Evolutionary conservation across 2,329 filamentous ascomycete species (phyloP).

Genomic region (Sclerotinia borealis): DNA sequence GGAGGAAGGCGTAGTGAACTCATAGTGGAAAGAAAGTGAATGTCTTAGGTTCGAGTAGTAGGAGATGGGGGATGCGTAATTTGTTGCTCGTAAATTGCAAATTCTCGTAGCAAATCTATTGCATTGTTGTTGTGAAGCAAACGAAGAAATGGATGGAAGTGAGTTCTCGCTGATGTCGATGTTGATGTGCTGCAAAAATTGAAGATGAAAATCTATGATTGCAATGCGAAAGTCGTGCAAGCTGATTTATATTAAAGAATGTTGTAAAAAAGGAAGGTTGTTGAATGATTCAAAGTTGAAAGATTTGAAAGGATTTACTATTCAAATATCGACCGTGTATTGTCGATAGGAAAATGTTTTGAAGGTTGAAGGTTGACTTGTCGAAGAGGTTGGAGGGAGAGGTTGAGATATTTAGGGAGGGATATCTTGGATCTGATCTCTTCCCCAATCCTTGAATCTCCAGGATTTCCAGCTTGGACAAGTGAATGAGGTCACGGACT

Average conservation of each 20-base stretch:
- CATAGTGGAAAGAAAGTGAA: constrained; percentile 14
- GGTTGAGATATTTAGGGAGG: background rate
- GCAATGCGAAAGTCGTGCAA: background rate
- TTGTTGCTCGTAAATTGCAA: constrained; percentile 11
- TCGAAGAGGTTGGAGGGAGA: background rate
- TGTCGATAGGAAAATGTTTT: background rate
- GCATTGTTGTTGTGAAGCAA: constrained; percentile 10
- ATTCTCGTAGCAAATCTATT: constrained; percentile 8
- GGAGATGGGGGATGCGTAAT: background rate
- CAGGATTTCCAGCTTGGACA: background rate
- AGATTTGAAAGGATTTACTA: background rate
- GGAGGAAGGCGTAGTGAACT: constrained; percentile 22
- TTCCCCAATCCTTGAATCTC: constrained; percentile 1
- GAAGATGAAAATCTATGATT: background rate
- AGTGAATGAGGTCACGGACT: constrained; percentile 9
- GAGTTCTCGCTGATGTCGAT: background rate
- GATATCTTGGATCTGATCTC: background rate
- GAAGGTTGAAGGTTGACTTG: background rate
- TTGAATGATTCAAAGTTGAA: background rate
- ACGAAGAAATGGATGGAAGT: background rate
- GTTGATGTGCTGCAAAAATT: background rate
- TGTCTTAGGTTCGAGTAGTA: background rate
- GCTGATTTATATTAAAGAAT: constrained; percentile 5
- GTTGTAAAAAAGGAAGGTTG: background rate
- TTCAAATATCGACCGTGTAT: background rate